A percentile compares a stretch with the other conserved stretches of the same genome.
Evolutionary conservation across 441 rosid species (phyloP).

Genomic region (Cnidoscolus chayamansa): DNA sequence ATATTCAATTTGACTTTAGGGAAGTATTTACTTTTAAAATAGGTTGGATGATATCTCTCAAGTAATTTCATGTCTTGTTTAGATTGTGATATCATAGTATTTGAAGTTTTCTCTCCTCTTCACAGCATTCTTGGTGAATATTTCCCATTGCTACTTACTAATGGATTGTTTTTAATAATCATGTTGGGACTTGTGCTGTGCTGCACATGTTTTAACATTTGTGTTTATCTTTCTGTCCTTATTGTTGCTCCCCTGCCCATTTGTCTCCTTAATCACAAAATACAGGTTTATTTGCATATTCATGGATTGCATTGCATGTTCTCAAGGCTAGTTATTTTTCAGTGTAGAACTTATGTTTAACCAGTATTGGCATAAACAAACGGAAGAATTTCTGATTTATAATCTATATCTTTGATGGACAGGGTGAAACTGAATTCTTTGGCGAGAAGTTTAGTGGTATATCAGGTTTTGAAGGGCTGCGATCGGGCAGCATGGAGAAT

Average conservation of each 20-base stretch:
- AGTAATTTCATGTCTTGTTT: not conserved
- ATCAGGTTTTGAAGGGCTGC: constrained; percentile 35
- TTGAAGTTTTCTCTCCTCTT: not conserved
- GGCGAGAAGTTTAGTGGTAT: constrained; percentile 30
- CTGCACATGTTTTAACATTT: not conserved
- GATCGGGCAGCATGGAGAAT: constrained; percentile 32
- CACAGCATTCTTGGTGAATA: not conserved
- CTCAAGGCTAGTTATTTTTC: not conserved
- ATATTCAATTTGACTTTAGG: not conserved
- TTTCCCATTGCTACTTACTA: not conserved
- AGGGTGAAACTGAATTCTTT: constrained; percentile 40
- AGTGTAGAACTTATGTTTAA: not conserved
- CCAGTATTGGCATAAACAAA: not conserved
- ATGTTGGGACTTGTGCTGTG: not conserved
- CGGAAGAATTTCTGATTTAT: constrained; percentile 8
- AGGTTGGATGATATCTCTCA: not conserved
- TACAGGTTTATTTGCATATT: not conserved
- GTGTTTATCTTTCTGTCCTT: not conserved
- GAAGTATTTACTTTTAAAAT: not conserved
- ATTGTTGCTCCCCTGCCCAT: not conserved
- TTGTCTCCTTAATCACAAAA: not conserved
- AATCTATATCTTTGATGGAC: constrained; percentile 19
- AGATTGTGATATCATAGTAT: not conserved
- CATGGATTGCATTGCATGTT: not conserved
- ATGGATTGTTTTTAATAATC: not conserved